A percentile compares a stretch with the other conserved stretches of the same genome.
phyloP scores from a whole-genome alignment of 202 grass and related monocot genomes.

The Zizania palustris region DNA sequence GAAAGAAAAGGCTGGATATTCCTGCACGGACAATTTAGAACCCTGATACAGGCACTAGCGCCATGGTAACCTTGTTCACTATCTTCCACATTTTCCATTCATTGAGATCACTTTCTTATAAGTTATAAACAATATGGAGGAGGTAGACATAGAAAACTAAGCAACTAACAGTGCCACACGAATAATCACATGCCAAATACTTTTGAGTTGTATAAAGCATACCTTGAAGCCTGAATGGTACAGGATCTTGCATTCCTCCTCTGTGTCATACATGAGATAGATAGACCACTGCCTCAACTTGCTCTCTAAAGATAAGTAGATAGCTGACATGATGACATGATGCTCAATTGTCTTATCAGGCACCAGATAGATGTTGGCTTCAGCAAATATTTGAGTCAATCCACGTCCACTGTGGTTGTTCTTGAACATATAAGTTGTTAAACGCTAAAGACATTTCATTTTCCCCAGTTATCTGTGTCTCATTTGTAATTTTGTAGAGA shows the following conservation, averaged over 20 bases:
- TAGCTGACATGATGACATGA: too few species aligned
- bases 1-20: neutral
- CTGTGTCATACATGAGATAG: neutral
- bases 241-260: neutral
- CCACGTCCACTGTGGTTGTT: neutral
- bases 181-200: conserved; percentile 4
- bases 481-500: neutral
- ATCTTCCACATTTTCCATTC: neutral
- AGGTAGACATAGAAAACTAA: conserved; percentile 1
- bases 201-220: conserved; percentile 11
- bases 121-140: conserved; percentile 14
- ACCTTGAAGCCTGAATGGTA: neutral
- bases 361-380: neutral
- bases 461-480: neutral
- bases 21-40: neutral
- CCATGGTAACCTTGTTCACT: neutral
- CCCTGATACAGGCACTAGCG: neutral
- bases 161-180: neutral
- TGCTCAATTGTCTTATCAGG: neutral
- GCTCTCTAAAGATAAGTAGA: neutral
- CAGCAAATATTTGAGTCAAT: neutral
- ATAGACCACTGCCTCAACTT: neutral
- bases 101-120: neutral
- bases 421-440: neutral
- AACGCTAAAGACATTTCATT: neutral